A percentile compares a stretch with the other conserved stretches of the same genome.
Evolutionary conservation across 78 protist species (phyloP).

Genomic region (Paulinella micropora): DNA sequence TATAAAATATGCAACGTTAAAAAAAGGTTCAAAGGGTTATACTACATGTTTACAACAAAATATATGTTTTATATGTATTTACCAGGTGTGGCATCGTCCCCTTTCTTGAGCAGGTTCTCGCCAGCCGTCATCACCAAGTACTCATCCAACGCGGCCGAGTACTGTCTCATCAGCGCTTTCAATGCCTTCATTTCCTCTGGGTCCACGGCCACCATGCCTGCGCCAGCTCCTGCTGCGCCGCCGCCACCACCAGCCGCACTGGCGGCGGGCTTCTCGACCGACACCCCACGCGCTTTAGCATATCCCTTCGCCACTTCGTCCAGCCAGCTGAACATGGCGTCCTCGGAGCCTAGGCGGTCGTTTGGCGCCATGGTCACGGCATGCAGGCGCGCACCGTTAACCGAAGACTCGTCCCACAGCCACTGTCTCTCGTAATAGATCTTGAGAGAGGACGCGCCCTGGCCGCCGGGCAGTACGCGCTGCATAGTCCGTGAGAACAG

Average conservation of each 20-base stretch:
- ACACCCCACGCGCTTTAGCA: too few relatives aligned
- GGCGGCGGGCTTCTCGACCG: neutral
- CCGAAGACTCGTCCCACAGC: slow-evolving; percentile 12
- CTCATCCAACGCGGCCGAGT: neutral
- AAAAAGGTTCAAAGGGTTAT: too few relatives aligned
- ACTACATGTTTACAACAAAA: too few relatives aligned
- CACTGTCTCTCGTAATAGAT: neutral
- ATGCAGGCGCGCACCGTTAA: slow-evolving; percentile 25
- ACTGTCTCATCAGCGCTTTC: neutral
- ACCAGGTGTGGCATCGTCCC: too few relatives aligned
- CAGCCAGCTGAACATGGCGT: slow-evolving; percentile 18
- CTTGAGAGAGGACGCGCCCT: neutral
- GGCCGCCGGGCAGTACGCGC: slow-evolving; percentile 33
- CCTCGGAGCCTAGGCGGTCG: slow-evolving; percentile 26
- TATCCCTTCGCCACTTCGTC: slow-evolving; percentile 5
- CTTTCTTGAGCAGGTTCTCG: too few relatives aligned
- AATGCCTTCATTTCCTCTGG: neutral
- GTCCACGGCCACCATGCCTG: neutral
- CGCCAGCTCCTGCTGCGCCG: neutral
- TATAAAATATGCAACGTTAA: too few relatives aligned
- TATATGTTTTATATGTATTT: too few relatives aligned
- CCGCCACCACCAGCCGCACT: neutral
- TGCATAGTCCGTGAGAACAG: neutral
- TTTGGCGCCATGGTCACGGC: slow-evolving; percentile 27
- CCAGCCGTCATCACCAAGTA: too few relatives aligned